phyloP scores from a whole-genome alignment of 2,329 filamentous ascomycete species.

The Xylariales sp. region DNA sequence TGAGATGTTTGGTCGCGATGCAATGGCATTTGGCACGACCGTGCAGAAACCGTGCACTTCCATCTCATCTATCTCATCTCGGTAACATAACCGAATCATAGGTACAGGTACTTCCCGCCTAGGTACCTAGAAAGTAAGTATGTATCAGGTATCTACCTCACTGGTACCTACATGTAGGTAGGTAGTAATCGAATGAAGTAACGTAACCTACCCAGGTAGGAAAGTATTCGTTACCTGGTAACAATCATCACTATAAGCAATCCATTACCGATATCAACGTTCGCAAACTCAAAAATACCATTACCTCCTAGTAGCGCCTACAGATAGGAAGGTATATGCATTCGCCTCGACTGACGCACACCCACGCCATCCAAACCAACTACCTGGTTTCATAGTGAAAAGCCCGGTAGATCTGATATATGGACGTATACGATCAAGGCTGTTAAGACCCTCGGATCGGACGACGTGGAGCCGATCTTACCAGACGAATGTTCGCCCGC shows the following conservation, averaged over 20 bases:
- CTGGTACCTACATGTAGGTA: too few species aligned
- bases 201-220: not conserved
- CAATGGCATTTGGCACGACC: not conserved
- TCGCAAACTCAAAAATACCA: not conserved
- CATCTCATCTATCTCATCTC: not conserved
- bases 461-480: slow-evolving; percentile 19
- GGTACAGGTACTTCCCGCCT: too few species aligned
- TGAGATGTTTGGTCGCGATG: not conserved
- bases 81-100: not conserved
- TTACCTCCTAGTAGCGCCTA: not conserved
- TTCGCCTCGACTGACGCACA: not conserved
- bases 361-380: not conserved
- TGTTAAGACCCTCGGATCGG: not conserved
- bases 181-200: not conserved
- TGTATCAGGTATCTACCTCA: too few species aligned
- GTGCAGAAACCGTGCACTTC: too few species aligned
- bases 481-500: slow-evolving; percentile 31
- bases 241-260: slow-evolving; percentile 22
- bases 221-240: slow-evolving; percentile 15
- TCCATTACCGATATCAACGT: slow-evolving; percentile 16
- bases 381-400: too few species aligned
- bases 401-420: not conserved
- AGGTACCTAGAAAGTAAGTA: too few species aligned
- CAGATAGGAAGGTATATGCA: too few species aligned
- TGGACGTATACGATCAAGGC: not conserved